Evolutionary conservation across 805 yeast species (phyloP).

Genomic region (Scheffersomyces lignosus): DNA sequence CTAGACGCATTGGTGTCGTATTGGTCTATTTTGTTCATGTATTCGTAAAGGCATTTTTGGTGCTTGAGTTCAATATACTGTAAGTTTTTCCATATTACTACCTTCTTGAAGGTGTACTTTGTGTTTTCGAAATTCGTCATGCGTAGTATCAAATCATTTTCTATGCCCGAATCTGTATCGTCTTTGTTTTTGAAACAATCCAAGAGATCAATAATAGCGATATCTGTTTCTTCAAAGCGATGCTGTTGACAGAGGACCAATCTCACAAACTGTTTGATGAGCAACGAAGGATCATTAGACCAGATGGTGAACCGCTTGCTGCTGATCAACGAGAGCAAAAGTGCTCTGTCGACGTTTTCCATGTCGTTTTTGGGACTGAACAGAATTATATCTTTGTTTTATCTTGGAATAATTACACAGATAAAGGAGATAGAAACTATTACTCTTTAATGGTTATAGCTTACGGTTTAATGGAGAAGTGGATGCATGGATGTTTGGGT

Average conservation of each 20-base stretch:
- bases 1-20: slow-evolving; percentile 7
- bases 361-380: too few species aligned
- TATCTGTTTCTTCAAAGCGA: background rate
- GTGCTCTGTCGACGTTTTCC: slow-evolving; percentile 8
- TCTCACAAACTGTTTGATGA: too few species aligned
- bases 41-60: slow-evolving; percentile 9
- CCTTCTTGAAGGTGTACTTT: slow-evolving; percentile 3
- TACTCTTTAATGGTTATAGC: too few species aligned
- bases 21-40: slow-evolving; percentile 7
- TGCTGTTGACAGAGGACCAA: background rate
- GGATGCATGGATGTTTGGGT: too few species aligned
- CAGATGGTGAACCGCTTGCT: slow-evolving; percentile 7
- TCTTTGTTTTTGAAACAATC: too few species aligned
- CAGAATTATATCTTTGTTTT: too few species aligned
- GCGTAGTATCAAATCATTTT: slow-evolving; percentile 2
- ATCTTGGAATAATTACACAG: too few species aligned
- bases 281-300: too few species aligned
- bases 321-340: slow-evolving; percentile 5
- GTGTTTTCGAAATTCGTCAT: slow-evolving; percentile 1
- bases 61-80: slow-evolving; percentile 1
- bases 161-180: too few species aligned
- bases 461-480: too few species aligned
- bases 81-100: slow-evolving; percentile 5
- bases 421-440: too few species aligned
- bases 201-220: background rate